Percentiles rank a stretch among this genome's conserved stretches.
phyloP scores from a whole-genome alignment of 352 stramenopile genomes.

The Pythium pyrilobum region DNA sequence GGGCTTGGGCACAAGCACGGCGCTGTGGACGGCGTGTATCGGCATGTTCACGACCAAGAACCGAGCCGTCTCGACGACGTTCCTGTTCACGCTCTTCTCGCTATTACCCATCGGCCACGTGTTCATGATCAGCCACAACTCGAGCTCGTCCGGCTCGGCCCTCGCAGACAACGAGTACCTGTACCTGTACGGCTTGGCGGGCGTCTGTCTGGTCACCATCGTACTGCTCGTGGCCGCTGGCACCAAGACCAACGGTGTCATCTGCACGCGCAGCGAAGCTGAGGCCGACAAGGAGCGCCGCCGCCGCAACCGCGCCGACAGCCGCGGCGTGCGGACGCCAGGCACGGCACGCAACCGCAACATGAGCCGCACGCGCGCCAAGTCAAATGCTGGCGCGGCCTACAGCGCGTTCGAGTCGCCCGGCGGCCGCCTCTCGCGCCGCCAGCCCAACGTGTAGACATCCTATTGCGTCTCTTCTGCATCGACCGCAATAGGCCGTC shows the following conservation, averaged over 20 bases:
- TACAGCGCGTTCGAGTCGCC: constrained; percentile 21
- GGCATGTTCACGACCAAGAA: constrained; percentile 65
- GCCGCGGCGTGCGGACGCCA: constrained; percentile 25
- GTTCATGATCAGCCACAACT: constrained; percentile 10
- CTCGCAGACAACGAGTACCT: constrained; percentile 21
- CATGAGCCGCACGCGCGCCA: constrained; percentile 28
- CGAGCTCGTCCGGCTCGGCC: constrained; percentile 31
- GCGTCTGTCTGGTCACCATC: constrained; percentile 11
- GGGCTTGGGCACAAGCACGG: constrained; percentile 61
- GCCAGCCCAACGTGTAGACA: constrained; percentile 1
- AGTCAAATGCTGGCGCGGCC: constrained; percentile 24
- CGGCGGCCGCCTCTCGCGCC: constrained; percentile 9
- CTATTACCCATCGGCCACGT: constrained; percentile 38
- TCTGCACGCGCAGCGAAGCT: constrained; percentile 25
- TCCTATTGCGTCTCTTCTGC: background rate
- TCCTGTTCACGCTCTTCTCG: constrained; percentile 78
- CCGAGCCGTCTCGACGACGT: constrained; percentile 52
- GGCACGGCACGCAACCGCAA: constrained; percentile 26
- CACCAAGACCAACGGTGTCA: constrained; percentile 22
- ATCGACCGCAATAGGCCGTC: no score
- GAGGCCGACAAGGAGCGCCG: constrained; percentile 16
- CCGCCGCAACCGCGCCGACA: constrained; percentile 18
- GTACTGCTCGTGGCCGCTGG: constrained; percentile 22
- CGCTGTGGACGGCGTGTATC: constrained; percentile 67
- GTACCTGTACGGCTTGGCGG: constrained; percentile 26